A percentile compares a stretch with the other conserved stretches of the same genome.
These are phyloP conservation scores for Yamadazyma sp. DNA, from an alignment of 805 yeast species.

Conservation along the genomic window DNA sequence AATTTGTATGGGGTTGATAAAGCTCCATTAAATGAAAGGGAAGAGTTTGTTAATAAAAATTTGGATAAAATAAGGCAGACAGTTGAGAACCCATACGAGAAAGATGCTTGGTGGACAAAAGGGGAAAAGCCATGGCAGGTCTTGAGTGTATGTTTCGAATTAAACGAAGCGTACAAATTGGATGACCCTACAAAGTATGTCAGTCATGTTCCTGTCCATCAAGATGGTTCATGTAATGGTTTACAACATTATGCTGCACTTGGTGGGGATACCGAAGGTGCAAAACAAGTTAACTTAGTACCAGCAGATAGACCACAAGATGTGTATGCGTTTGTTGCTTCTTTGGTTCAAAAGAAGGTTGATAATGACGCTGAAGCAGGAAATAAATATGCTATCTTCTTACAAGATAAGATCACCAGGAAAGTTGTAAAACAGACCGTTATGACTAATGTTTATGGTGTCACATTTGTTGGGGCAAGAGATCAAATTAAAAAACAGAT, in stretches of 20 bases:
- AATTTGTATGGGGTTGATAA: constrained; percentile 76
- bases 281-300: constrained; percentile 69
- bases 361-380: constrained; percentile 53
- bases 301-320: constrained; percentile 76
- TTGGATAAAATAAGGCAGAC: constrained; percentile 52
- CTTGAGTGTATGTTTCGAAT: constrained; percentile 65
- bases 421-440: constrained; percentile 96
- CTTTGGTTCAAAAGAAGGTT: constrained; percentile 54
- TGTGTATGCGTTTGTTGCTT: constrained; percentile 70
- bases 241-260: constrained; percentile 46
- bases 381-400: constrained; percentile 49
- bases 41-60: constrained; percentile 55
- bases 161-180: constrained; percentile 56
- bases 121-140: constrained; percentile 89
- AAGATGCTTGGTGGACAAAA: constrained; percentile 61
- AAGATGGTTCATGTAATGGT: constrained; percentile 60
- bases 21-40: constrained; percentile 63
- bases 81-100: constrained; percentile 60
- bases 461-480: constrained; percentile 89
- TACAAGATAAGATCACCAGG: constrained; percentile 66
- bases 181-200: constrained; percentile 63
- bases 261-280: constrained; percentile 63
- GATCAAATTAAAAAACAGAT: constrained; percentile 82
- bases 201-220: constrained; percentile 77
- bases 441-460: constrained; percentile 98